Conservation (phyloP, 1,284 basidiomycete species). For the Cutaneotrichosporon arboriforme region DNA sequence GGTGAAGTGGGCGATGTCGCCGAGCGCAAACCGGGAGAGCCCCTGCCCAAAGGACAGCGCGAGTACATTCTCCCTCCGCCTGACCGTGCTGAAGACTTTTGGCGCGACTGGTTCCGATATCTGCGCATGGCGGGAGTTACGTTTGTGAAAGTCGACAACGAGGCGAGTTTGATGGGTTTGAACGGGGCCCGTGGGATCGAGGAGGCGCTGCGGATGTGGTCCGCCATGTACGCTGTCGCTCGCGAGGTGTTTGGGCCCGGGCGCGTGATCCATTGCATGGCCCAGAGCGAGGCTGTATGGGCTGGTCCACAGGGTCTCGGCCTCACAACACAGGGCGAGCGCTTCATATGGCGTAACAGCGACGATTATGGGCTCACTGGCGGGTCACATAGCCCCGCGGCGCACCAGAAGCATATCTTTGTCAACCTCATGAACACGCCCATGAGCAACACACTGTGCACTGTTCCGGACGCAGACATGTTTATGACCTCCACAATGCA, state of each 20-base stretch:
- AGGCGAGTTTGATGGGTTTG: constrained; percentile 20
- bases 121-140: constrained; percentile 25
- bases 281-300: constrained; percentile 29
- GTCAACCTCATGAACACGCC: constrained; percentile 27
- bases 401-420: constrained; percentile 29
- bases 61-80: constrained; percentile 24
- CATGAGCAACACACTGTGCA: constrained; percentile 26
- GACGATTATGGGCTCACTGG: constrained; percentile 33
- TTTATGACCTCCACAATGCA: constrained; percentile 24
- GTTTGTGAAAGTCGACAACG: constrained; percentile 39
- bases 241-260: constrained; percentile 20
- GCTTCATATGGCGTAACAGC: constrained; percentile 19
- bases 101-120: constrained; percentile 31
- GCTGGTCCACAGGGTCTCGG: constrained; percentile 23
- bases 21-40: not conserved
- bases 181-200: constrained; percentile 7
- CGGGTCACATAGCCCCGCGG: constrained; percentile 4
- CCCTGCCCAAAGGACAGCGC: constrained; percentile 1
- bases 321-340: not conserved
- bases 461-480: constrained; percentile 40
- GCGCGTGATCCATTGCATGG: constrained; percentile 35
- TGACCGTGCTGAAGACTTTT: constrained; percentile 27
- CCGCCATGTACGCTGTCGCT: constrained; percentile 19
- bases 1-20: constrained; percentile 8
- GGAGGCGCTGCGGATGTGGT: constrained; percentile 21